Base-by-base conservation (phyloP, 2,329 filamentous ascomycete species). In the Hymenoscyphus scutula region DNA sequence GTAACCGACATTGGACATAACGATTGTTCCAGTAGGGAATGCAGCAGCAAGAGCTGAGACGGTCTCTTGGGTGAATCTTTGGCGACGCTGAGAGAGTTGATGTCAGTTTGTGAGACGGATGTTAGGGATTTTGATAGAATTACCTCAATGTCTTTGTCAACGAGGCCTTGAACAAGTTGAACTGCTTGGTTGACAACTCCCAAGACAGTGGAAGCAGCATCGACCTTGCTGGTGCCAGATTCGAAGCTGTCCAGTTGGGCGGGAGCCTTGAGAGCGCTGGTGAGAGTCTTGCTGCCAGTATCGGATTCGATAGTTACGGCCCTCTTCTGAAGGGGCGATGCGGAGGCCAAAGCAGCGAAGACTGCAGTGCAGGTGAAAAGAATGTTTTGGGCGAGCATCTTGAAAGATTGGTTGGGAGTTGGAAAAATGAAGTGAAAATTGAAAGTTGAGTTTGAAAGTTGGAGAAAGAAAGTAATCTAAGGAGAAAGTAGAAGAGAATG, bases 1-100 rank as follows among this genome's bases (percentile, higher is more conserved):
- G n/a, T 67, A 67, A 0, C 65, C 63, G 4, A 67, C 63, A 19
- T 65, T 67, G 29, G 61, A 62, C 63, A 65, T 67, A 1, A 67
- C 61, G 13, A 67, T 62, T 5, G 53, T 60, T n/a, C 58, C 51
- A 6, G 60, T 60, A 15, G 63, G 63, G 34, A 67, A 67, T 17
- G 63, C 45, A 11, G 48, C 29, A 1, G 57, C 53, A 8, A 65
- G 59, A 11, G 63, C 27, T 10, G 58, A 30, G 10, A 65, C 63
- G 7, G 61, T 64, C n/a, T 65, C 63, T 56, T 67, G 61, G 2
- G 65, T 67, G 62, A 67, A 65, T n/a, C 61, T 55, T 57, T 62
- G 62, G 10, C 65, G 65, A 27, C 61, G 63, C 58, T 65, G 30
- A 13, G 5, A 13, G 5, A 15, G 17, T 3, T 25, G 5, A 11